A percentile compares a stretch with the other conserved stretches of the same genome.
Conservation (phyloP, 495 filamentous ascomycete species). For the Lepraria neglecta region DNA sequence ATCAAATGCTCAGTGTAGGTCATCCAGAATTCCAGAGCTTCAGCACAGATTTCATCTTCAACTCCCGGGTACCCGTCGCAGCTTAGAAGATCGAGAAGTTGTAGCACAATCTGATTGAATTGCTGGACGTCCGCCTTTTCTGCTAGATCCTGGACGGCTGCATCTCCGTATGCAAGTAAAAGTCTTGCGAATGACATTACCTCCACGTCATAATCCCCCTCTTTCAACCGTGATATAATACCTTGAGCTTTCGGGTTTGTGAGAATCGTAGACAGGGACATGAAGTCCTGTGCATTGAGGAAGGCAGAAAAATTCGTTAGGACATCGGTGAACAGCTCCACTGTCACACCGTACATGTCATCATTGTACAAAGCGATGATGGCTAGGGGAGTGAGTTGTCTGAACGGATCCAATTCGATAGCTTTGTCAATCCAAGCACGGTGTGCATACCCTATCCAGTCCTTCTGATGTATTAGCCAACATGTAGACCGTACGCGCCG, state of each 20-base stretch:
- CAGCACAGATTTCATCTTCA: slow-evolving; percentile 70
- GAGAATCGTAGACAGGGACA: slow-evolving; percentile 49
- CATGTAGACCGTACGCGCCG: not conserved
- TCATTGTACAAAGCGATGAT: slow-evolving; percentile 51
- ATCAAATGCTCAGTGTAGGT: slow-evolving; percentile 55
- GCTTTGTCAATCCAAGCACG: slow-evolving; percentile 49
- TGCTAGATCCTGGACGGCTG: slow-evolving; percentile 46
- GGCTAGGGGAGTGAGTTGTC: slow-evolving; percentile 47
- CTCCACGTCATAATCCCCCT: slow-evolving; percentile 58
- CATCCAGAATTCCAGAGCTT: slow-evolving; percentile 80
- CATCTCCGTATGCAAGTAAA: slow-evolving; percentile 63
- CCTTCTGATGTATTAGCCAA: slow-evolving; percentile 29
- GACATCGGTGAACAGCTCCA: slow-evolving; percentile 59
- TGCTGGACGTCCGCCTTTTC: slow-evolving; percentile 27
- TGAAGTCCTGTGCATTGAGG: slow-evolving; percentile 50
- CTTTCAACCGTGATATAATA: slow-evolving; percentile 42
- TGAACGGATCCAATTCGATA: slow-evolving; percentile 48
- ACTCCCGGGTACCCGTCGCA: slow-evolving; percentile 66
- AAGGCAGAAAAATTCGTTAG: slow-evolving; percentile 59
- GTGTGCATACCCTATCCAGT: slow-evolving; percentile 66
- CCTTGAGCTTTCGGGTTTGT: slow-evolving; percentile 48
- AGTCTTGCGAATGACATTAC: slow-evolving; percentile 62
- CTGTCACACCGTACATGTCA: slow-evolving; percentile 50
- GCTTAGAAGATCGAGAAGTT: slow-evolving; percentile 57
- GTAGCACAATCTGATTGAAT: slow-evolving; percentile 18